Conservation (phyloP, 768 basidiomycete genomes). For the Boletus sensibilis region DNA sequence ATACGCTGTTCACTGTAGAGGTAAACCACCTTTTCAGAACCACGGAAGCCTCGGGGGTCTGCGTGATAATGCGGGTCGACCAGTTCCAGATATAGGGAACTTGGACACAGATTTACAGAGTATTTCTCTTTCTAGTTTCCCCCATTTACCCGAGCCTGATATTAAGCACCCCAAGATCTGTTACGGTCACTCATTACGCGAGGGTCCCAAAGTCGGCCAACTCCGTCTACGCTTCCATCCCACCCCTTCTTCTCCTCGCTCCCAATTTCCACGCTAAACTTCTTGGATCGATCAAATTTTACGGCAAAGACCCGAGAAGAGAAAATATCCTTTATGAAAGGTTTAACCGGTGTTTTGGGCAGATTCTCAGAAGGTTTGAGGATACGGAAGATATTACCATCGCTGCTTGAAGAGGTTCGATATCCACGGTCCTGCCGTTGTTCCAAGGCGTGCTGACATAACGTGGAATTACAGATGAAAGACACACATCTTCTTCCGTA, state of each 20-base stretch:
- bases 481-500: constrained; percentile 91
- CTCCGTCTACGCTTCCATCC: constrained; percentile 75
- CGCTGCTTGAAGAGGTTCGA: constrained; percentile 88
- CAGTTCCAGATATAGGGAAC: constrained; percentile 58
- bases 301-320: constrained; percentile 93
- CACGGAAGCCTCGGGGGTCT: constrained; percentile 71
- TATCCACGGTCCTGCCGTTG: not conserved
- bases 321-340: constrained; percentile 95
- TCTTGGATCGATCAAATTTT: constrained; percentile 93
- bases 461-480: constrained; percentile 65
- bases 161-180: constrained; percentile 50
- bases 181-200: constrained; percentile 80
- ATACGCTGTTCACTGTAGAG: constrained; percentile 88
- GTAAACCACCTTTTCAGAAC: constrained; percentile 82
- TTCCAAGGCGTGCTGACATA: constrained; percentile 4
- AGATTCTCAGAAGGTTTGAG: constrained; percentile 86
- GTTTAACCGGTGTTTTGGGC: constrained; percentile 74
- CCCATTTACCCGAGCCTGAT: constrained; percentile 8
- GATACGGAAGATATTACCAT: constrained; percentile 86
- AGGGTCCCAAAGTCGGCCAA: constrained; percentile 67
- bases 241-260: constrained; percentile 94
- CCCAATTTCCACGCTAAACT: constrained; percentile 93
- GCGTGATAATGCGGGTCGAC: constrained; percentile 66
- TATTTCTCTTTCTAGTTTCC: constrained; percentile 25
- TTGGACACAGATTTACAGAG: constrained; percentile 76